Base-by-base conservation (phyloP, 202 grass and related monocot species). In the Zizania palustris region DNA sequence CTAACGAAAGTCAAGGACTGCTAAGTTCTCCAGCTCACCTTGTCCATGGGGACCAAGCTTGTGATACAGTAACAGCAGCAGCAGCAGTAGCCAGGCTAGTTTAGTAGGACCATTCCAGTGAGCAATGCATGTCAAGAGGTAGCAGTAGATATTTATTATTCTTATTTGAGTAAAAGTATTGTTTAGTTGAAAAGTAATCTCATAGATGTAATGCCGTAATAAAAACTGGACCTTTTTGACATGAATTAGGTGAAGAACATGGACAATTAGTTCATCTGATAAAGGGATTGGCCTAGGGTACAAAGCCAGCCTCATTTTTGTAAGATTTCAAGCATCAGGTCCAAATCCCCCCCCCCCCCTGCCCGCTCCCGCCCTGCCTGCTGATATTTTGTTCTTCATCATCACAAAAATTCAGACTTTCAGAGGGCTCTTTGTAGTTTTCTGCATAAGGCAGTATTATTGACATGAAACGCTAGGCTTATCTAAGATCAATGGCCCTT, bases 11-110 rank as follows among this genome's bases (percentile, higher is more conserved):
- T 71, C 76, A 76, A 80, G 45, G 18, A 64, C 55, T 51, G 45
- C 80, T 50, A 64, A 34, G 13, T 69, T 28, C 16, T 80, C 64
- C 81, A 84, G 71, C 81, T 75, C 80, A 75, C 57, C 63, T 16
- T 80, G 55, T 44, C 63, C 75, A 36, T 12, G 63, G 76, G 75
- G 80, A 69, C 86, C 70, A 88, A 74, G 11, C 18, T 42, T 67
- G 3, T 42, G 39, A 50, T 35, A 55, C 60, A 72, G 41, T 60
- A 82, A 51, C 28, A 28, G 15, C 50, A 78, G 39, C 45, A 72
- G 51, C 69, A 77, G 46, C 22, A 73, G 46, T n/a, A 73, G 45
- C 62, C 55, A 79, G 63, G 54, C 39, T 76, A 59, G 40, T 64
- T 69, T 16, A 19, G 75, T 45, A 19, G 45, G 69, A 69, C 63